Evolutionary conservation across 352 stramenopile genomes (phyloP).

Genomic region (Pythium oligandrum): DNA sequence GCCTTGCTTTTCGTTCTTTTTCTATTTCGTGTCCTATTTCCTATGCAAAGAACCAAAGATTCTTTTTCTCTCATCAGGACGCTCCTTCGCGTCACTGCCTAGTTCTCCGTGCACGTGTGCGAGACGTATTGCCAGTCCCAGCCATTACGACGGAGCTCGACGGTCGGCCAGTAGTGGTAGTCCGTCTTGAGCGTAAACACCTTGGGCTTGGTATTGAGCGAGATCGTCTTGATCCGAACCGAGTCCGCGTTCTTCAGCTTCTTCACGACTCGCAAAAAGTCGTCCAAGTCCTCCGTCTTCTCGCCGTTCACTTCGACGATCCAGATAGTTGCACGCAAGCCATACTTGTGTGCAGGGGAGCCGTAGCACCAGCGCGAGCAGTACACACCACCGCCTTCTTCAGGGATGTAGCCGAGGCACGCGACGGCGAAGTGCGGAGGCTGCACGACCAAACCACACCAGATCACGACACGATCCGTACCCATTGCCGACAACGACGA

Average conservation of each 20-base stretch:
- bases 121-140: slow-evolving; percentile 76
- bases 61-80: no score
- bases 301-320: slow-evolving; percentile 89
- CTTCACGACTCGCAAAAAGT: slow-evolving; percentile 81
- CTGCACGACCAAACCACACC: slow-evolving; percentile 91
- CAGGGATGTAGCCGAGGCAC: slow-evolving; percentile 80
- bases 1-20: no score
- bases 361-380: slow-evolving; percentile 89
- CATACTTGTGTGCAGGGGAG: slow-evolving; percentile 89
- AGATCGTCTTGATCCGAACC: slow-evolving; percentile 88
- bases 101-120: slow-evolving; percentile 13
- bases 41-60: no score
- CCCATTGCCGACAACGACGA: slow-evolving; percentile 68
- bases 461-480: slow-evolving; percentile 88
- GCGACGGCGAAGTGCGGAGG: slow-evolving; percentile 82
- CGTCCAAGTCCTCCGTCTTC: slow-evolving; percentile 73
- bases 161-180: slow-evolving; percentile 89
- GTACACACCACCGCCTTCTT: slow-evolving; percentile 84
- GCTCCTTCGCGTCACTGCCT: no score
- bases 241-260: slow-evolving; percentile 75
- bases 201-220: slow-evolving; percentile 87
- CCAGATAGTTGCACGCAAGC: slow-evolving; percentile 86
- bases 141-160: slow-evolving; percentile 65
- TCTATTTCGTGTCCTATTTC: no score
- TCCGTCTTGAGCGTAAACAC: slow-evolving; percentile 90